Base-by-base conservation (phyloP, 2,329 filamentous ascomycete species). In the Colletotrichum spaethianum region DNA sequence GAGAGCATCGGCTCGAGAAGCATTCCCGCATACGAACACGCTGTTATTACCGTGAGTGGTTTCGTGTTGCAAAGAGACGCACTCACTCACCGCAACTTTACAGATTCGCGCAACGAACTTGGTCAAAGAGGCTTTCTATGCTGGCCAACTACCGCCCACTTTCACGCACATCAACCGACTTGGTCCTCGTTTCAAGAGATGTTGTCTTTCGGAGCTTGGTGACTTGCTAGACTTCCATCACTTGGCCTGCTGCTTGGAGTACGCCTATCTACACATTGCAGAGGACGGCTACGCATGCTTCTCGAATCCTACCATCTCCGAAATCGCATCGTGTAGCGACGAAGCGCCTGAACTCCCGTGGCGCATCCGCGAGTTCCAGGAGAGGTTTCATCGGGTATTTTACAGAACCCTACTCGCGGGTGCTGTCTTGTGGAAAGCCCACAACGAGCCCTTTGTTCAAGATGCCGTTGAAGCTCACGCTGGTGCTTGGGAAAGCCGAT, bases 81-180 rank as follows among this genome's bases (percentile, higher is more conserved):
- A 26, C n/a, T 48, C 46, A 23, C 36, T 63, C 23, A 42, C 23
- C 36, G 33, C 11, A 53, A 26, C 14, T n/a, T 7, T 2, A 14
- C 23, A 53, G 61, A 18, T 42, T 20, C 36, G 61, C 48, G 48
- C 61, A 40, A 63, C 48, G 11, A 53, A 53, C 20, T 11, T 59
- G 8, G 31, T 31, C n/a, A 28, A 57, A 23, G n/a, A 56, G n/a
- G 20, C 44, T 36, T 63, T 48, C 12, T 28, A 36, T 9, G 60
- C 44, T n/a, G 31, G 31, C 16, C 28, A 9, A n/a, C 31, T 50
- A 38, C 44, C 59, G 31, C 42, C 42, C 14, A 12, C 36, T 31
- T 52, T 63, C 23, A 42, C 16, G 9, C 36, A 36, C 23, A 26
- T 20, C 26, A 18, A 8, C 42, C 61, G 16, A 56, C 20, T 44